Conservation (phyloP, 306 rosid species). For the Fragaria ananassa region DNA sequence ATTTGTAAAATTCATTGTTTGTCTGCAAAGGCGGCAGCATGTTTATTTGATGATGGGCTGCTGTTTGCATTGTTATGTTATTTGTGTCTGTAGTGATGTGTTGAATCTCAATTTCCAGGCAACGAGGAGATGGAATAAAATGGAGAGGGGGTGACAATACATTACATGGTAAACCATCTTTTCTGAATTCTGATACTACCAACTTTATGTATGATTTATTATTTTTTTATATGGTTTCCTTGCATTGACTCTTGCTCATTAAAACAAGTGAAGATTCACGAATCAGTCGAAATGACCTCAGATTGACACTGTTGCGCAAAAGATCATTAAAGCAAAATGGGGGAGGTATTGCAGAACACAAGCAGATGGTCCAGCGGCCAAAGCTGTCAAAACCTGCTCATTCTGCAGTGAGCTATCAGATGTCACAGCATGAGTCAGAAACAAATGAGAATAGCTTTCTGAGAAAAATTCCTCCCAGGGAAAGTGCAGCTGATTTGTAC, state of each 20-base stretch:
- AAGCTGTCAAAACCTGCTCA: constrained; percentile 26
- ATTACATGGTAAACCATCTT: constrained; percentile 33
- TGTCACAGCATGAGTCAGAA: constrained; percentile 30
- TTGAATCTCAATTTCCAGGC: constrained; percentile 37
- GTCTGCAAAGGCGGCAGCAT: background rate
- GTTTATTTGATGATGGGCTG: background rate
- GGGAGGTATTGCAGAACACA: constrained; percentile 26
- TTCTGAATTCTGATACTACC: background rate
- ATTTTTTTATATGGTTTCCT: background rate
- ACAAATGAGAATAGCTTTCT: constrained; percentile 20
- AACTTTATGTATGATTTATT: background rate
- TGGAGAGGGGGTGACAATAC: constrained; percentile 21
- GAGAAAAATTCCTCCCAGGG: constrained; percentile 25
- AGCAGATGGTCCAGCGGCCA: constrained; percentile 24
- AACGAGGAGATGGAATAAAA: constrained; percentile 33
- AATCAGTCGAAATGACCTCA: constrained; percentile 51
- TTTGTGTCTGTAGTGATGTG: constrained; percentile 9
- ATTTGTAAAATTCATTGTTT: background rate
- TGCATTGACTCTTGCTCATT: constrained; percentile 21
- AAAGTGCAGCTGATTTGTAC: constrained; percentile 35
- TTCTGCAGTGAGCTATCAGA: constrained; percentile 27
- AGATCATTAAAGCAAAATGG: constrained; percentile 30
- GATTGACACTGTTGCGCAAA: constrained; percentile 49
- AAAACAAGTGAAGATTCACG: constrained; percentile 30
- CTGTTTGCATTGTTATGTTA: background rate